phyloP scores from a whole-genome alignment of 495 filamentous ascomycete genomes.

The Neurospora sp. region DNA sequence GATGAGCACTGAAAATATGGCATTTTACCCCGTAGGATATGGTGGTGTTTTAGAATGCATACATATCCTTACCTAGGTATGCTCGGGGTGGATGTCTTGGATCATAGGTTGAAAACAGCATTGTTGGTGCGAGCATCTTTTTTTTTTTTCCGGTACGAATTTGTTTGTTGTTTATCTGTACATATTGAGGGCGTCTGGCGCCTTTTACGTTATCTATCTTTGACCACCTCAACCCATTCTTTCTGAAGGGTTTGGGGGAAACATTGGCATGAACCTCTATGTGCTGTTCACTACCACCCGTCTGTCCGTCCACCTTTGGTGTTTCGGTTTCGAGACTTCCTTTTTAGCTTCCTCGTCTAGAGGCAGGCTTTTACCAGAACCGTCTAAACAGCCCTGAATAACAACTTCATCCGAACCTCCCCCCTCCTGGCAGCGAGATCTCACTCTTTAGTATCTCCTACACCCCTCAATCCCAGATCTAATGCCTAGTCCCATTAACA shows the following conservation, averaged over 20 bases:
- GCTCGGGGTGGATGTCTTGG: neutral
- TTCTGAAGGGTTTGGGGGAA: neutral
- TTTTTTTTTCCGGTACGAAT: neutral
- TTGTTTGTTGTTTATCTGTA: neutral
- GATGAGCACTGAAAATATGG: neutral
- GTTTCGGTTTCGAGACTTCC: neutral
- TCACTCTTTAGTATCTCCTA: neutral
- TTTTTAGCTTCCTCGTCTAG: neutral
- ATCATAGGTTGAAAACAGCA: neutral
- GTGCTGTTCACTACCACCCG: neutral
- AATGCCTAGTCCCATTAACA: slow-evolving; percentile 26
- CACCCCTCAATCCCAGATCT: neutral
- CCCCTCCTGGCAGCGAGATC: neutral
- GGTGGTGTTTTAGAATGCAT: neutral
- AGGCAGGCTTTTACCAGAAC: neutral
- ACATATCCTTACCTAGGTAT: neutral
- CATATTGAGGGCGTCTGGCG: neutral
- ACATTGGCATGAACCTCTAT: neutral
- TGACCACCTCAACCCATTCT: neutral
- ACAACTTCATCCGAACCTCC: neutral
- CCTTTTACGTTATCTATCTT: neutral
- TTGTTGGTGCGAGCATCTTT: neutral
- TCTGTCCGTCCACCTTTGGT: neutral
- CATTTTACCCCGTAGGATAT: neutral
- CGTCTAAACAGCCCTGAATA: neutral